Percentiles rank a stretch among this genome's conserved stretches.
Conservation (phyloP, 2,329 filamentous ascomycete species). For the Sporothrix euskadiensis region DNA sequence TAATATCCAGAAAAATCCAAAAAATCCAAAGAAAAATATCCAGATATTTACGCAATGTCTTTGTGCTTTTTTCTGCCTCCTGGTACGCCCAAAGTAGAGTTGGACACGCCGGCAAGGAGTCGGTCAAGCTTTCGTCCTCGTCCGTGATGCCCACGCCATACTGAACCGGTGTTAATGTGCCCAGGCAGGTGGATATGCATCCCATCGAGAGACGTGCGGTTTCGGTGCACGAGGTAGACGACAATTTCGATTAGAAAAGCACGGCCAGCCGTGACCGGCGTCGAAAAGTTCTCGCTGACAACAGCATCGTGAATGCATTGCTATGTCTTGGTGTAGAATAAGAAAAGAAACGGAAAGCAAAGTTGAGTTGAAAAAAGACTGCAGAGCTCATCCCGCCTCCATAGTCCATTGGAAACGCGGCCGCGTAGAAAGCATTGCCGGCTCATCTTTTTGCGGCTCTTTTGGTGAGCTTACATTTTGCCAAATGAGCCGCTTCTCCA, state of each 20-base stretch:
- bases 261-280: slow-evolving; percentile 15
- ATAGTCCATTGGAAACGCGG: not conserved
- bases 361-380: not conserved
- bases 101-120: slow-evolving; percentile 7
- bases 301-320: not conserved
- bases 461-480: not conserved
- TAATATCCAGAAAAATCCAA: not conserved
- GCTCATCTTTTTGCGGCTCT: not conserved
- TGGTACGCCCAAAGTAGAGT: slow-evolving; percentile 25
- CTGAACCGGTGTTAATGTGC: not conserved
- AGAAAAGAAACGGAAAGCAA: not conserved
- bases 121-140: not conserved
- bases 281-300: slow-evolving; percentile 4
- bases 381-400: not conserved
- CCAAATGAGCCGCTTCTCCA: not conserved
- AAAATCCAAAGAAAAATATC: not conserved
- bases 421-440: not conserved
- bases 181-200: slow-evolving; percentile 7
- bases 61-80: not conserved
- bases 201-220: not conserved
- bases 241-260: not conserved
- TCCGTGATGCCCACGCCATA: not conserved
- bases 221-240: not conserved
- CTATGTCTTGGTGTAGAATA: not conserved
- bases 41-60: too few relatives aligned